phyloP scores from a whole-genome alignment of 2,329 filamentous ascomycete genomes.

The Magnaporthales sp. region DNA sequence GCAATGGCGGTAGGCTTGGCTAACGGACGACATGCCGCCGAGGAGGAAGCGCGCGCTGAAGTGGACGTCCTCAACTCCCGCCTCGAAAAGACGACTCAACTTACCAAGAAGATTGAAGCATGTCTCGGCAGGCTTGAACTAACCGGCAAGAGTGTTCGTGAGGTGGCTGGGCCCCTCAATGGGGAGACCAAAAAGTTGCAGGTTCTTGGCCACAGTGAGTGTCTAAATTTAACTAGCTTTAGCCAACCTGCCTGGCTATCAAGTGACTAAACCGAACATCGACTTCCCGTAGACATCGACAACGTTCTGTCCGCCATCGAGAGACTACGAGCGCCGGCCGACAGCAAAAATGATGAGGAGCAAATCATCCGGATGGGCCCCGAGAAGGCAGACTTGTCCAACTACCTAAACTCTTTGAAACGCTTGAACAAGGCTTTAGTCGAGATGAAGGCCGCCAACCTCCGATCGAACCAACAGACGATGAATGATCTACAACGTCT shows the following conservation, averaged over 20 bases:
- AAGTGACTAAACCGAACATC: neutral
- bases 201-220: slow-evolving; percentile 69
- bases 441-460: slow-evolving; percentile 82
- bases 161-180: slow-evolving; percentile 87
- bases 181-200: slow-evolving; percentile 87
- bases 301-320: slow-evolving; percentile 80
- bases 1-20: slow-evolving; percentile 43
- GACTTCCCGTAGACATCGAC: slow-evolving; percentile 60
- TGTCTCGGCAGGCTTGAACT: slow-evolving; percentile 76
- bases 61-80: slow-evolving; percentile 63
- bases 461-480: slow-evolving; percentile 85
- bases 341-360: slow-evolving; percentile 88
- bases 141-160: slow-evolving; percentile 82
- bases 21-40: slow-evolving; percentile 40
- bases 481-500: slow-evolving; percentile 71
- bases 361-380: slow-evolving; percentile 84
- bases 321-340: slow-evolving; percentile 77
- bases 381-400: slow-evolving; percentile 68
- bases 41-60: slow-evolving; percentile 61
- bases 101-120: slow-evolving; percentile 93
- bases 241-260: neutral
- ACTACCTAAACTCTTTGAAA: slow-evolving; percentile 84
- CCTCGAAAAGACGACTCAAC: slow-evolving; percentile 83
- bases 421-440: slow-evolving; percentile 76
- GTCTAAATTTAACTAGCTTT: neutral